Base-by-base conservation (phyloP, 176 grass and related monocot genomes). In the Oryza glumipatula region DNA sequence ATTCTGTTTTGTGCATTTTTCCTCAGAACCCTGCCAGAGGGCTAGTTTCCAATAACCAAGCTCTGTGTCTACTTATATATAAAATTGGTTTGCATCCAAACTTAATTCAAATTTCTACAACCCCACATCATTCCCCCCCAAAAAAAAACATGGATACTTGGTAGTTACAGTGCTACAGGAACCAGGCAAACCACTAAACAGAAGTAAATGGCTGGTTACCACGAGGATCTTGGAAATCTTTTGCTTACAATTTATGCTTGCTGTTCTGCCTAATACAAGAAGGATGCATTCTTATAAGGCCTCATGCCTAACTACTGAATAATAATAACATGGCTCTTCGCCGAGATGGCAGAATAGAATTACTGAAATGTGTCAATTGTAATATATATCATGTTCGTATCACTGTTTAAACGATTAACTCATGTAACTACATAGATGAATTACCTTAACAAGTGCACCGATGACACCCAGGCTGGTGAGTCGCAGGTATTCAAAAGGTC, bases 391-490 rank as follows among this genome's bases (percentile, higher is more conserved):
- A 79, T 39, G 8, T 49, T 54, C 47, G 12, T 58, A 77, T 58
- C 16, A 76, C 17, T 13, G 21, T 52, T 47, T 30, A 68, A 56
- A 17, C 15, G 16, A 88, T 26, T 11, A 17, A 38, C 43, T 71
- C 51, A 70, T 39, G 44, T 66, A 73, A 73, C 54, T 56, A 32
- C 32, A 73, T 4, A 15, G 12, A 77, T 35, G 33, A 76, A 79
- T 68, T 91, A 99, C 93, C 96, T 99, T 96, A 14, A 99, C 96
- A 91, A 96, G 93, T 70, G 96, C 96, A 86, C 96, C 96, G 1
- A 99, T 99, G 39, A 94, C 96, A 82, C 93, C 96, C 85, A 99
- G 86, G 76, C 96, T 99, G 66, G 96, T 99, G 79, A 99, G 88
- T 58, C 96, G 76, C 52, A 96, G 83, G 83, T 99, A 99, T 88